Conservation (phyloP, 2,329 filamentous ascomycete species). For the Mycosphaerelloides madeirae region DNA sequence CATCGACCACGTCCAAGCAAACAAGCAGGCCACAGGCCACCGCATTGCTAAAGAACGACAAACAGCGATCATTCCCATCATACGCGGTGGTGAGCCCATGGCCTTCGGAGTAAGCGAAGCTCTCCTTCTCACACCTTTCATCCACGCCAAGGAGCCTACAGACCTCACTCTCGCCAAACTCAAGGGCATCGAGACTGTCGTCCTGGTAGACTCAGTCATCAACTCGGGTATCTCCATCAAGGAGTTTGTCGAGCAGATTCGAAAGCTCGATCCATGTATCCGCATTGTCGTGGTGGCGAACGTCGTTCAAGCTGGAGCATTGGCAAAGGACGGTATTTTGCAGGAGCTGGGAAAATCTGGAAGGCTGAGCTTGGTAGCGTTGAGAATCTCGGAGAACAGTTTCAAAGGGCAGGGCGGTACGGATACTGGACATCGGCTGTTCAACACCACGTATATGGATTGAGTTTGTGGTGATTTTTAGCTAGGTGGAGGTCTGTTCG, state of each 20-base stretch:
- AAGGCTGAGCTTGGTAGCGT: slow-evolving; percentile 41
- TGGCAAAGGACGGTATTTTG: slow-evolving; percentile 19
- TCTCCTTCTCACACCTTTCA: slow-evolving; percentile 49
- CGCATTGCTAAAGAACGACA: slow-evolving; percentile 44
- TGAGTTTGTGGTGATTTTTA: too few relatives aligned
- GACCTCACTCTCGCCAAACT: slow-evolving; percentile 46
- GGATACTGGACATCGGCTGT: slow-evolving; percentile 57
- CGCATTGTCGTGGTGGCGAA: slow-evolving; percentile 53
- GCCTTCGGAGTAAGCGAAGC: slow-evolving; percentile 53
- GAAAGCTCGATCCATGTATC: slow-evolving; percentile 35
- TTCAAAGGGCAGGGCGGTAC: slow-evolving; percentile 50
- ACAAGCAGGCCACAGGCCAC: slow-evolving; percentile 40
- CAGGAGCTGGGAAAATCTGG: slow-evolving; percentile 25
- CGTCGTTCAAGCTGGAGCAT: slow-evolving; percentile 46
- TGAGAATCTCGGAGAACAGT: slow-evolving; percentile 54
- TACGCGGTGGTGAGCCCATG: slow-evolving; percentile 61
- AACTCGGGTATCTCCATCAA: slow-evolving; percentile 52
- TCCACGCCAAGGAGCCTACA: slow-evolving; percentile 41
- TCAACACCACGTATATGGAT: slow-evolving; percentile 51
- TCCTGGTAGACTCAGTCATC: slow-evolving; percentile 59
- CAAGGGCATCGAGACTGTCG: slow-evolving; percentile 35
- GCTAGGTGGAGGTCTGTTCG: too few relatives aligned
- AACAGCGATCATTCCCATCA: slow-evolving; percentile 56
- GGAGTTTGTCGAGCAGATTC: slow-evolving; percentile 48
- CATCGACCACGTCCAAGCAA: slow-evolving; percentile 52